A percentile compares a stretch with the other conserved stretches of the same genome.
Conservation (phyloP, 371 early-diverging fungal species). For the Thermomucor indicae-seudaticae region DNA sequence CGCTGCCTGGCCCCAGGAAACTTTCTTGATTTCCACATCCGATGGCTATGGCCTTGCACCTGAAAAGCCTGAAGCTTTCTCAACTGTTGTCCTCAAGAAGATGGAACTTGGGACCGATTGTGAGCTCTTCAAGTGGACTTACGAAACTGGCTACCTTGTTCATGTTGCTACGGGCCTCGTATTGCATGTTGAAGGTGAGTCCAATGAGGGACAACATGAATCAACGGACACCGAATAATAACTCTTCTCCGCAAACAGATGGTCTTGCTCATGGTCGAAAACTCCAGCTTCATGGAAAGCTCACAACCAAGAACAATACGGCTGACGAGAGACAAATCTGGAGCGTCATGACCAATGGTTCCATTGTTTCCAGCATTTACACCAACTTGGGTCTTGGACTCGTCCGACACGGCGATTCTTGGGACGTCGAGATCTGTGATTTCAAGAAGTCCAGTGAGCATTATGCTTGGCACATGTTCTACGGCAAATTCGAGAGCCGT, state of each 20-base stretch:
- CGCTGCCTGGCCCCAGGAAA: constrained; percentile 18
- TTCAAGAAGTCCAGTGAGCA: constrained; percentile 14
- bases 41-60: constrained; percentile 25
- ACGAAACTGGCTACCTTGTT: constrained; percentile 39
- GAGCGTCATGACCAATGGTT: constrained; percentile 35
- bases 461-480: constrained; percentile 30
- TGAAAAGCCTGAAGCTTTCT: constrained; percentile 19
- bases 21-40: constrained; percentile 17
- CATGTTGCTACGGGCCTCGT: constrained; percentile 42
- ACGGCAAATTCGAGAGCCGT: constrained; percentile 25
- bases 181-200: constrained; percentile 29
- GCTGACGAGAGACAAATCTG: constrained; percentile 29
- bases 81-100: constrained; percentile 3
- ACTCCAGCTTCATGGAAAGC: constrained; percentile 20
- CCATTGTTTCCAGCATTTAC: constrained; percentile 22
- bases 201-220: not conserved
- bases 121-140: constrained; percentile 38
- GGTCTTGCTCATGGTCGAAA: constrained; percentile 16
- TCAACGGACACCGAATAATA: not conserved
- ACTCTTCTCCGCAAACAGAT: constrained; percentile 9
- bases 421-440: constrained; percentile 25
- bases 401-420: constrained; percentile 15
- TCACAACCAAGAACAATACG: constrained; percentile 3
- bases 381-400: constrained; percentile 25
- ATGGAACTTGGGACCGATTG: constrained; percentile 8